Conservation (phyloP, 108 stramenopile species). For the Discostella pseudostelligera region DNA sequence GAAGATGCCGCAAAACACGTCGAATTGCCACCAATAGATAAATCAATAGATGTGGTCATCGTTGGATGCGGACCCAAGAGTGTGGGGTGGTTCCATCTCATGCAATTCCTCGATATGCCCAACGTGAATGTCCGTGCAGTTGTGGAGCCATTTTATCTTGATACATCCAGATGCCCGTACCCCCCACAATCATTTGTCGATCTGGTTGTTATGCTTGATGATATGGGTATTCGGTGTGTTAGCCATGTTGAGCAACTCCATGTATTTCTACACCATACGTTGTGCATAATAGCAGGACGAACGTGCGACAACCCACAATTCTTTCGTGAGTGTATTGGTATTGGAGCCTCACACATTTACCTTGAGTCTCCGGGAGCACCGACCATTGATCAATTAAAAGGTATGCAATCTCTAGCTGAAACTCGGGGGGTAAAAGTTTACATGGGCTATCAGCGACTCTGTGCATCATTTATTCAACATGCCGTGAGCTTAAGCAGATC, state of each 20-base stretch:
- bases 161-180: conserved; percentile 25
- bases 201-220: conserved; percentile 30
- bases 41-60: conserved; percentile 51
- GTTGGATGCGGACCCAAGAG: conserved; percentile 68
- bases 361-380: conserved; percentile 85
- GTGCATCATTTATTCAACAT: conserved; percentile 57
- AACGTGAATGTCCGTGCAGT: conserved; percentile 47
- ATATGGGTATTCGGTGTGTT: conserved; percentile 44
- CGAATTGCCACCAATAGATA: not conserved
- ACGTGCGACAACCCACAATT: conserved; percentile 71
- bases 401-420: conserved; percentile 53
- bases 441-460: conserved; percentile 87
- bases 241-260: conserved; percentile 44
- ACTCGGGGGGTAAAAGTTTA: conserved; percentile 49
- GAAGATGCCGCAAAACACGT: not conserved
- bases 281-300: conserved; percentile 59
- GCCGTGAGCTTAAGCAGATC: conserved; percentile 45
- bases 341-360: conserved; percentile 61
- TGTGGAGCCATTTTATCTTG: conserved; percentile 71
- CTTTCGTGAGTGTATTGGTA: conserved; percentile 53
- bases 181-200: conserved; percentile 42
- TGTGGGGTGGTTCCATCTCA: conserved; percentile 83
- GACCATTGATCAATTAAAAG: conserved; percentile 59
- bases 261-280: conserved; percentile 19
- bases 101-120: conserved; percentile 70